These are phyloP conservation scores for Lactarius vividus DNA, from an alignment of 768 basidiomycete genomes.

Conservation along the genomic window DNA sequence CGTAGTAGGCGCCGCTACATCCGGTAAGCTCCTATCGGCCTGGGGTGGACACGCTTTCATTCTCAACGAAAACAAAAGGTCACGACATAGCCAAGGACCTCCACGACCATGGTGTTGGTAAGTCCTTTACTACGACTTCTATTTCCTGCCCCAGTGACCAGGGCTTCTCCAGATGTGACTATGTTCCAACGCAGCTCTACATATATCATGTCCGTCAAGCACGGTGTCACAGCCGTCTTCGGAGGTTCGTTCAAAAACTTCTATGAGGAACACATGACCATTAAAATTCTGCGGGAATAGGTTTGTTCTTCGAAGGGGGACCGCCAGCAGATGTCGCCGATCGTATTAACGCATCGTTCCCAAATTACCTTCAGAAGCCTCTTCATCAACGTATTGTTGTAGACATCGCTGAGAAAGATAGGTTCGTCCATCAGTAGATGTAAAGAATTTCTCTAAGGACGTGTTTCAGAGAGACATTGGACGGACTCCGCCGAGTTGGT, in stretches of 20 bases:
- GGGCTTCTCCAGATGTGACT: constrained; percentile 26
- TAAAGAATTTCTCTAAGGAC: not conserved
- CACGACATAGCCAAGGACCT: constrained; percentile 38
- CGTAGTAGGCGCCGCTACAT: constrained; percentile 40
- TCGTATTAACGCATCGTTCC: constrained; percentile 46
- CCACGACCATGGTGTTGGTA: constrained; percentile 31
- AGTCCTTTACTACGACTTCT: not conserved
- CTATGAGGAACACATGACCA: not conserved
- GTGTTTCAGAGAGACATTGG: constrained; percentile 44
- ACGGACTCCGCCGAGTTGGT: constrained; percentile 52
- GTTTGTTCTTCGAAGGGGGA: constrained; percentile 24
- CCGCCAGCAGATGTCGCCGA: constrained; percentile 50
- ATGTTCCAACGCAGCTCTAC: constrained; percentile 38
- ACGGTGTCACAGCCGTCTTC: constrained; percentile 27
- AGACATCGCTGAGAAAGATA: constrained; percentile 54
- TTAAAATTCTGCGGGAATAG: constrained; percentile 6
- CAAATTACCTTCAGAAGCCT: constrained; percentile 24
- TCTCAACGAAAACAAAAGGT: constrained; percentile 9
- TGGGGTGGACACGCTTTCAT: not conserved
- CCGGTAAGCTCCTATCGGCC: constrained; percentile 14
- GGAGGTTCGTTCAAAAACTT: constrained; percentile 12
- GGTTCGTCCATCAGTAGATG: constrained; percentile 29
- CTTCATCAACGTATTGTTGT: constrained; percentile 40
- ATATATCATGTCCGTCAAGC: constrained; percentile 36
- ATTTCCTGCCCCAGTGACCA: not conserved